Evolutionary conservation across 2,329 filamentous ascomycete genomes (phyloP), one percentile per base, ranked within the genome.

Genomic region (Pseudogymnoascus sp.): DNA sequence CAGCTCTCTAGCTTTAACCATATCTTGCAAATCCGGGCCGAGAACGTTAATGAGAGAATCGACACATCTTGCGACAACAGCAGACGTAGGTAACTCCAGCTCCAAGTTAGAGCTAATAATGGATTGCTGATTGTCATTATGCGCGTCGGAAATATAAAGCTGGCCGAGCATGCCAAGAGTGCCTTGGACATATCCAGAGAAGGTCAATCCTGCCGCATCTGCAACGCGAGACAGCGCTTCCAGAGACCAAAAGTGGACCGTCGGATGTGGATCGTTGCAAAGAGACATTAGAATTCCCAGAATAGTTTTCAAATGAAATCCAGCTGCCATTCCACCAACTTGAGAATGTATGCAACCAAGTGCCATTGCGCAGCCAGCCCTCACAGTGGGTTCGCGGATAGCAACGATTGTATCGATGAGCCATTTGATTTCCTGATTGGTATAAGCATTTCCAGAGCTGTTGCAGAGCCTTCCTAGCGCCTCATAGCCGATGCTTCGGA

Each of bases 211-310:
- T 1, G 95, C 93, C 9, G 93, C 95, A 70, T 97, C 93, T 2
- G 93, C 90, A 11, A 96, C 92, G 61, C 90, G 82, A 1, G 90
- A 88, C 31, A 99, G 76, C 8, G 91, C 93, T 72, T 97, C 92
- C 49, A 99, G 79, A 2, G 96, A 93, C 92, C 93, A 97, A 72
- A 93, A 96, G 75, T 99, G 95, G 7, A 99, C 95, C 0, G 90
- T 88, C 0, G 95, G 93, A 73, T 99, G 95, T 18, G 93, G 91
- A 71, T 99, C 95, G 69, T 93, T 96, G 74, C 92, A 93, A 8
- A 99, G 82, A 6, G 95, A 97, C 89, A 97, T 96, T n/a, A 99
- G 79, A 40, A 99, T 96, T 16, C 93, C 90, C n/a, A 97, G 83
- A 59, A 99, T 97, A 1, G 92, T 97, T 78, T 97, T 97, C 60